Conservation (phyloP, 2,329 filamentous ascomycete species). For the Talaromyces pinophilus region DNA sequence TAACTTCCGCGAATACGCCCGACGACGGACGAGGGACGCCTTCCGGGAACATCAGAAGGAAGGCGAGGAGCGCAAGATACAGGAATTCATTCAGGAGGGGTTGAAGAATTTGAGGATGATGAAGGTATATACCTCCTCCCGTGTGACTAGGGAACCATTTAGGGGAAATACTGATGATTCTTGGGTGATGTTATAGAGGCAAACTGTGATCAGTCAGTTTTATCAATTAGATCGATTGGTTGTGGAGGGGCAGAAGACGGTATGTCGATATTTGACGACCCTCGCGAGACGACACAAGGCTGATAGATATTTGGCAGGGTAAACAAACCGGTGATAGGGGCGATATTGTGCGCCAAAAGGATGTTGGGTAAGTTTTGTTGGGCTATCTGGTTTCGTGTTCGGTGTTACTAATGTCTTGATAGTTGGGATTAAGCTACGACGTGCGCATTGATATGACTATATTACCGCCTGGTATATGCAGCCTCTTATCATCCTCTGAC, state of each 20-base stretch:
- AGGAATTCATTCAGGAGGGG: constrained; percentile 87
- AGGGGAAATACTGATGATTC: not conserved
- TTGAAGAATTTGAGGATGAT: constrained; percentile 82
- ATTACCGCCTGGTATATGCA: not conserved
- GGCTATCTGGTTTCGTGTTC: not conserved
- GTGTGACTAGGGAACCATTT: no score
- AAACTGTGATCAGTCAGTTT: constrained; percentile 93
- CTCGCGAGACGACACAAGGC: constrained; percentile 23
- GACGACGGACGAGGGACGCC: constrained; percentile 83
- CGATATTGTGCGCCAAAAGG: constrained; percentile 70
- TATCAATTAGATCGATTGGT: constrained; percentile 90
- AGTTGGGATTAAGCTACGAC: constrained; percentile 23
- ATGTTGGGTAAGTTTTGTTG: constrained; percentile 63
- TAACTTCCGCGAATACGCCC: constrained; percentile 97
- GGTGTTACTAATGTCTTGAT: constrained; percentile 13
- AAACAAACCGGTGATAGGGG: constrained; percentile 67
- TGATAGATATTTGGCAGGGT: constrained; percentile 50
- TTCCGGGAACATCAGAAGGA: constrained; percentile 79
- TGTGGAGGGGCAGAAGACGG: constrained; percentile 81
- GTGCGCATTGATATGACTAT: not conserved
- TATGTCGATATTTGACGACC: constrained; percentile 49
- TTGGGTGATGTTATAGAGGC: constrained; percentile 62
- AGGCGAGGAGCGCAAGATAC: constrained; percentile 72
- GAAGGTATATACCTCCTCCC: constrained; percentile 64
- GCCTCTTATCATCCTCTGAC: no score